Evolutionary conservation across 495 filamentous ascomycete genomes (phyloP).

Genomic region (Penicillium flavigenum): DNA sequence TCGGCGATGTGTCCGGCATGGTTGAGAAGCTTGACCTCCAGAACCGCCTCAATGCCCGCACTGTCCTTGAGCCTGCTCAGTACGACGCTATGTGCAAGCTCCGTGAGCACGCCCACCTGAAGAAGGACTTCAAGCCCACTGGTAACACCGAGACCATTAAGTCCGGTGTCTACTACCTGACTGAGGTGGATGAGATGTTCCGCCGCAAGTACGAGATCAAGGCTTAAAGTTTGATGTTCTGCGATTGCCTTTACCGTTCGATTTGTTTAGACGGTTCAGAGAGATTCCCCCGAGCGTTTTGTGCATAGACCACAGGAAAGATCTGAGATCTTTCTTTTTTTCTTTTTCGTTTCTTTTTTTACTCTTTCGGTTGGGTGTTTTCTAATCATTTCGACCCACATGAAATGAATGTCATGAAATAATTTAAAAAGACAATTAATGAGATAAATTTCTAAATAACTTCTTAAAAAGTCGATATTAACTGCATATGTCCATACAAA

Average conservation of each 20-base stretch:
- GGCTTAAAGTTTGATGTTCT: conserved; percentile 54
- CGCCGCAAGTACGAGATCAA: conserved; percentile 83
- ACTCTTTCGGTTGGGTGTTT: conserved; percentile 12
- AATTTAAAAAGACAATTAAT: conserved; percentile 14
- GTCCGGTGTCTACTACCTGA: conserved; percentile 84
- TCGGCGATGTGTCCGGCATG: conserved; percentile 73
- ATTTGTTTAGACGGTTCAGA: conserved; percentile 41
- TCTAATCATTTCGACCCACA: conserved; percentile 14
- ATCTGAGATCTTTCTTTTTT: conserved; percentile 23
- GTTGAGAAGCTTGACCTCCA: conserved; percentile 77
- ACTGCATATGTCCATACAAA: neutral
- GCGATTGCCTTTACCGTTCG: conserved; percentile 33
- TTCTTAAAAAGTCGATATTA: neutral
- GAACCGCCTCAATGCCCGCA: conserved; percentile 67
- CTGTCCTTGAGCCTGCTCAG: conserved; percentile 72
- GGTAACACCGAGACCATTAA: conserved; percentile 76
- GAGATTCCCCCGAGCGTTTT: conserved; percentile 43
- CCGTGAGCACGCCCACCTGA: conserved; percentile 88
- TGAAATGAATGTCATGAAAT: conserved; percentile 31
- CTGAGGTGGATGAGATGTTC: conserved; percentile 93
- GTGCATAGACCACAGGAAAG: conserved; percentile 32
- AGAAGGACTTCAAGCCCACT: conserved; percentile 81
- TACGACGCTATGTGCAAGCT: conserved; percentile 96
- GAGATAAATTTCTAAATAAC: neutral
- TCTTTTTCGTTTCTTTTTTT: conserved; percentile 1